Base-by-base conservation (phyloP, 306 rosid species). In the Quercus agrifolia region DNA sequence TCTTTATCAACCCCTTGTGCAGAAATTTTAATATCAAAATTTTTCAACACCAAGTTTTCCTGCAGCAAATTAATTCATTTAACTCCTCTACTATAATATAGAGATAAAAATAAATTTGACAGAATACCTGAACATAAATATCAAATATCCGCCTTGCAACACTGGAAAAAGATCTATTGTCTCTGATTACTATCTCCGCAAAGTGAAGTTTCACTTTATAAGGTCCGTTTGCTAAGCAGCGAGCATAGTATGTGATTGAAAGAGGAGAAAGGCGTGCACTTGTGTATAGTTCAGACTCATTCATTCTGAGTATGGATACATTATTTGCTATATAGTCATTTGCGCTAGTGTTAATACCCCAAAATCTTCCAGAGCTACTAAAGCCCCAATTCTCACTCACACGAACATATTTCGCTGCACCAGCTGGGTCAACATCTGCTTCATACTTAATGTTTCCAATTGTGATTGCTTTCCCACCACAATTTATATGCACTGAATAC, bases 111-210 rank as follows among this genome's bases (percentile, higher is more conserved):
- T 61, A 68, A 31, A 79, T 61, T 58, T 69, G 61, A 71, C 41
- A 35, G 27, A 2, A 18, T 86, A 90, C 94, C 94, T 90, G 92
- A 28, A 88, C 69, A 85, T 88, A 88, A 77, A 88, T 84, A 77
- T 90, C 87, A 83, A 90, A 91, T 68, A 87, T 35, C 64, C 92
- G 89, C 80, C 77, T 87, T 78, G 91, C 92, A 78, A 87, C 86
- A 72, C 94, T 81, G 5, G 4, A 77, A 72, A 78, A 38, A 38
- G 44, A 38, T 38, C 44, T 38, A 38, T 38, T 38, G 44, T 38
- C 44, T 38, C 44, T 38, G 10, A 38, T 38, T 33, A 59, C 76
- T 83, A 87, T 83, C 78, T 90, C 94, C 1, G 92, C 90, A 63
- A 90, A 90, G 73, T 85, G 88, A 20, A 90, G 84, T 58, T 74